phyloP scores from a whole-genome alignment of 2,329 filamentous ascomycete genomes.

The Ustilaginoidea virens region DNA sequence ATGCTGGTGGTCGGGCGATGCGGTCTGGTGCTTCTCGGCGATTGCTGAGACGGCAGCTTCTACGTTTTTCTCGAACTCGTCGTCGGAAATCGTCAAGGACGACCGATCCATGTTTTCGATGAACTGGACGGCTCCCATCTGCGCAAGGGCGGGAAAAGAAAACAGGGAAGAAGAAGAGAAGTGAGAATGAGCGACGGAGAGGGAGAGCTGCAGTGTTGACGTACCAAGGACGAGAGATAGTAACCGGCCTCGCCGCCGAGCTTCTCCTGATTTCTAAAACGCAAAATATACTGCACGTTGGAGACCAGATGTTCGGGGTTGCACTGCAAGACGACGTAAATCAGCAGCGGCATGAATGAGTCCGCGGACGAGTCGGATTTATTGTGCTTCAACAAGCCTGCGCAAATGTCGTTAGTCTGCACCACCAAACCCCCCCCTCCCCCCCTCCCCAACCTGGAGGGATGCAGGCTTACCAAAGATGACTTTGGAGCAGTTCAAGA shows the following conservation, averaged over 20 bases:
- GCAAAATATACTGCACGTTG: conserved; percentile 94
- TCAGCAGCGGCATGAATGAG: conserved; percentile 86
- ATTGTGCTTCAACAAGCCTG: conserved; percentile 75
- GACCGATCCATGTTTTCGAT: conserved; percentile 94
- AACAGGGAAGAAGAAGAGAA: conserved; percentile 1
- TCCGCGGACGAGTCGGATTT: conserved; percentile 92
- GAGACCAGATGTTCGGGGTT: conserved; percentile 93
- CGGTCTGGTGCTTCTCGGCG: conserved; percentile 64
- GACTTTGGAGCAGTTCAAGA: conserved; percentile 97
- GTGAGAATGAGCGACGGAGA: neutral
- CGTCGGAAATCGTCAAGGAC: conserved; percentile 80
- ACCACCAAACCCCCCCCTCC: too few species aligned
- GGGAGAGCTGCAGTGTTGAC: neutral
- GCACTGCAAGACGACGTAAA: conserved; percentile 87
- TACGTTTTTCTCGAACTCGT: conserved; percentile 93
- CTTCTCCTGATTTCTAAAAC: conserved; percentile 95
- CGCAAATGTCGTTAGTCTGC: neutral
- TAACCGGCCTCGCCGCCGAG: conserved; percentile 95
- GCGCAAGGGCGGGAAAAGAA: conserved; percentile 5
- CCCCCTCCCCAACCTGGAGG: too few species aligned
- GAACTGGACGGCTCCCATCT: conserved; percentile 91
- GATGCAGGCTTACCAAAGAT: conserved; percentile 61
- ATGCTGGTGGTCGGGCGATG: conserved; percentile 28
- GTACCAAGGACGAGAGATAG: conserved; percentile 81
- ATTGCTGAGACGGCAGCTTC: conserved; percentile 92